Evolutionary conservation across 2,329 filamentous ascomycete genomes (phyloP), one percentile per base, ranked within the genome.

Genomic region (Diaporthe velutina): DNA sequence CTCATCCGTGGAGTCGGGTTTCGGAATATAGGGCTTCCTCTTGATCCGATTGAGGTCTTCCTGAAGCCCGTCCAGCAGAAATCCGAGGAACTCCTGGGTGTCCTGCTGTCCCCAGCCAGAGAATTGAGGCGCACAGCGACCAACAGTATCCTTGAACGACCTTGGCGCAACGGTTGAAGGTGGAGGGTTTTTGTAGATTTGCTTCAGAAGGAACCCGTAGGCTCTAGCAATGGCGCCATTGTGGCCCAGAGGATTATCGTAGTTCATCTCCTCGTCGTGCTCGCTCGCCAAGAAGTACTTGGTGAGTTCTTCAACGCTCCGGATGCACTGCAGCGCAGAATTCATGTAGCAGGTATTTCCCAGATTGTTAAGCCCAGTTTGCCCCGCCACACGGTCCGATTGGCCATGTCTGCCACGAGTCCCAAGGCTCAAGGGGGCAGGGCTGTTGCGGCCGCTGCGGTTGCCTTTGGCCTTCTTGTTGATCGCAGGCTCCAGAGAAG

Each of bases 291-390:
- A 84, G 83, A 99, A 98, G 83, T 98, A 99, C 80, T 95, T 93
- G 7, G 95, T 96, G 77, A 99, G 86, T 83, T 99, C 97, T 81
- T 98, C 95, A 0, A 98, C 95, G 79, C 95, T 97, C 68, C 96
- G 92, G 70, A 99, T 91, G 82, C 97, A 99, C 82, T 99, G 97
- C 72, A 98, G 87, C 13, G 97, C 97, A 30, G 96, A 98, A 83
- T 98, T 98, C 96, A 98, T 98, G 85, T 99, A 99, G 84, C 97
- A 99, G 0, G 97, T 98, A 80, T 99, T 99, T 66, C 97, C 97
- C 19, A 99, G 86, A 80, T 99, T 99, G 77, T 91, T 92, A 70
- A 99, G 86, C 45, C 97, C 97, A 55, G 96, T 94, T 54, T 93
- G 93, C 42, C 97, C 97, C 45, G 92, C 84, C 17, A 91, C 90